Percentiles rank a stretch among this genome's conserved stretches.
These are phyloP conservation scores for Colletotrichum lindemuthianum DNA, from an alignment of 2,329 filamentous ascomycete genomes.

Conservation along the genomic window DNA sequence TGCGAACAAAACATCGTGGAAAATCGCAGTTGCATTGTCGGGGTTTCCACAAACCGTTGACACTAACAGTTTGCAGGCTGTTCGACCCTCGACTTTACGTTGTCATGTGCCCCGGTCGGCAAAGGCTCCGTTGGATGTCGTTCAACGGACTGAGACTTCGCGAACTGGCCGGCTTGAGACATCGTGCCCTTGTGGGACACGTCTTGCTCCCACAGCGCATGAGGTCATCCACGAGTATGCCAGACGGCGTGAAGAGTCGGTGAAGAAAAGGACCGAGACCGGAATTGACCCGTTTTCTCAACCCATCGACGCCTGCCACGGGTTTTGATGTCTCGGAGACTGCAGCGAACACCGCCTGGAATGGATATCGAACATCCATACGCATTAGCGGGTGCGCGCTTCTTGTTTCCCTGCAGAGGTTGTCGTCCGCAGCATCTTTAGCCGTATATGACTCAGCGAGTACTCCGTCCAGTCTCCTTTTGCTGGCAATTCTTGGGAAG, in stretches of 20 bases:
- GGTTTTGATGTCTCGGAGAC: constrained; percentile 32
- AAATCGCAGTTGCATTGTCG: constrained; percentile 13
- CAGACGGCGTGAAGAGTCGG: constrained; percentile 36
- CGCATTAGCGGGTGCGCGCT: constrained; percentile 35
- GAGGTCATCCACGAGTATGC: constrained; percentile 31
- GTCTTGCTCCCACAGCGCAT: constrained; percentile 18
- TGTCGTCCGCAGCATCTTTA: constrained; percentile 30
- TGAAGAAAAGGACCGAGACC: constrained; percentile 32
- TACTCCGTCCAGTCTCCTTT: neutral
- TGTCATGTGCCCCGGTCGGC: constrained; percentile 28
- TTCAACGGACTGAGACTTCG: constrained; percentile 19
- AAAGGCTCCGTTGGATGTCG: constrained; percentile 25
- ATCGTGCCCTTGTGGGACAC: constrained; percentile 21
- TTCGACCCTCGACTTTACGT: neutral
- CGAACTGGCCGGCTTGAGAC: constrained; percentile 16
- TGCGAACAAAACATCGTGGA: constrained; percentile 10
- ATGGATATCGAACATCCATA: constrained; percentile 30
- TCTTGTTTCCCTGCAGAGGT: constrained; percentile 32
- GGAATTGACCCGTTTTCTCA: constrained; percentile 17
- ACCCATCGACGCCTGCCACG: constrained; percentile 26
- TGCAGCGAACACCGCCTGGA: constrained; percentile 34
- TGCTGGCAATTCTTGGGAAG: neutral
- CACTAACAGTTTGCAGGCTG: constrained; percentile 2
- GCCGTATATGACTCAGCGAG: constrained; percentile 29
- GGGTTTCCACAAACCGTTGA: constrained; percentile 3